These are phyloP conservation scores for Panaeolus cyanescens DNA, from an alignment of 768 basidiomycete genomes.

Conservation along the genomic window DNA sequence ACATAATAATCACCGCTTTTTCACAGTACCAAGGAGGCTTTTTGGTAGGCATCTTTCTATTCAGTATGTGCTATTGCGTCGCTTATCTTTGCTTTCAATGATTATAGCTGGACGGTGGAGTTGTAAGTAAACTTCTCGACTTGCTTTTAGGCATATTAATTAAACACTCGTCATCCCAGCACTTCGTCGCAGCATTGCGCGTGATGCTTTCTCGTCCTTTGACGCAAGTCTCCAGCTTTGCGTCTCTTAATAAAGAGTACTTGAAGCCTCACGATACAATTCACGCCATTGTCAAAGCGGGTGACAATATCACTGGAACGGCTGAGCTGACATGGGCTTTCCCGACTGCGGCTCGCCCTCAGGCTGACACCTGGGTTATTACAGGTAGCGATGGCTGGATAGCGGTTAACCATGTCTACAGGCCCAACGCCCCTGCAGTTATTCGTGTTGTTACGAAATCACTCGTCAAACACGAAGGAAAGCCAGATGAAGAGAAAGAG, in stretches of 20 bases:
- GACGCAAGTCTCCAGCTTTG: conserved; percentile 60
- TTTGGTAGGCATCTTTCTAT: conserved; percentile 49
- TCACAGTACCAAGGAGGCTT: conserved; percentile 79
- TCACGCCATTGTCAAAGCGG: conserved; percentile 53
- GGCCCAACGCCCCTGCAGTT: conserved; percentile 17
- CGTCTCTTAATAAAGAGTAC: conserved; percentile 69
- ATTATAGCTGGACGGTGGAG: conserved; percentile 73
- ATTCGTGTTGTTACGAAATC: conserved; percentile 43
- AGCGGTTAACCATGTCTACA: conserved; percentile 37
- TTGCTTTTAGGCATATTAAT: not conserved
- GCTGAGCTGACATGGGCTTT: conserved; percentile 66
- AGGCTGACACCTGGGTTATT: conserved; percentile 45
- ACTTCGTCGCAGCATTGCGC: conserved; percentile 66
- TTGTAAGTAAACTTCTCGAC: conserved; percentile 44
- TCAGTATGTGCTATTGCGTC: not conserved
- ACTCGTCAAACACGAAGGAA: conserved; percentile 33
- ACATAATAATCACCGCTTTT: conserved; percentile 8
- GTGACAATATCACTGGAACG: conserved; percentile 54
- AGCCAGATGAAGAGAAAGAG: conserved; percentile 45
- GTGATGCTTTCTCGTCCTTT: conserved; percentile 55
- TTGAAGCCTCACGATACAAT: conserved; percentile 84
- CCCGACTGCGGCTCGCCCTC: conserved; percentile 44
- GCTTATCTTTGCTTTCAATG: not conserved
- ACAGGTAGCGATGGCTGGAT: conserved; percentile 69
- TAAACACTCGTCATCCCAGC: conserved; percentile 37